phyloP scores from a whole-genome alignment of 2,329 filamentous ascomycete genomes.

The Aspergillus terreus region DNA sequence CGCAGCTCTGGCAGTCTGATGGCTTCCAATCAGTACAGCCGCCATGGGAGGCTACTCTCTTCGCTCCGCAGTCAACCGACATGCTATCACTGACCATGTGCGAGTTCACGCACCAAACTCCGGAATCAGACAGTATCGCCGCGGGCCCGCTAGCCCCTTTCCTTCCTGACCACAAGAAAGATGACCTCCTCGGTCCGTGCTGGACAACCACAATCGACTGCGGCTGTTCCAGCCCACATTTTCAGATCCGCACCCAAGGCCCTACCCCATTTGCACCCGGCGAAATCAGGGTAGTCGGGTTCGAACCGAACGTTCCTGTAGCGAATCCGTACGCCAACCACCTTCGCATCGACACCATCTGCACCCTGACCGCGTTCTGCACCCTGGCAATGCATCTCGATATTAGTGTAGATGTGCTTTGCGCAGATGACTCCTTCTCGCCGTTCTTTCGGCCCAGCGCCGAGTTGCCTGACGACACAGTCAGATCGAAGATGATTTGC shows the following conservation, averaged over 20 bases:
- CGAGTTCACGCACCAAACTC: not conserved
- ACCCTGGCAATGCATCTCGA: constrained; percentile 20
- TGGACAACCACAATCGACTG: constrained; percentile 14
- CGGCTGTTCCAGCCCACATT: constrained; percentile 13
- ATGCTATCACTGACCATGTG: not conserved
- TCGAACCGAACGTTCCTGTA: constrained; percentile 7
- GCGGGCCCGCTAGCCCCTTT: constrained; percentile 5
- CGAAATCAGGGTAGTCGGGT: constrained; percentile 11
- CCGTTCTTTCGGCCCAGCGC: constrained; percentile 21
- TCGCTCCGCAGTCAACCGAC: not conserved
- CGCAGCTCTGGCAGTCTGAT: not conserved
- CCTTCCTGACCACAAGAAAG: constrained; percentile 3
- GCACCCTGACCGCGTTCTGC: constrained; percentile 20
- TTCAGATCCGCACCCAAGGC: constrained; percentile 8
- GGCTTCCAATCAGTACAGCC: not conserved
- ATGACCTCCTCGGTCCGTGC: not conserved
- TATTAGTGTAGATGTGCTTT: constrained; percentile 21
- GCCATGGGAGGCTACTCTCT: constrained; percentile 5
- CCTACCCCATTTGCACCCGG: not conserved
- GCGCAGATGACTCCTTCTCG: constrained; percentile 20
- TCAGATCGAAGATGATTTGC: constrained; percentile 8
- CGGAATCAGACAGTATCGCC: not conserved
- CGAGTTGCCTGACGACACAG: not conserved
- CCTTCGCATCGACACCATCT: constrained; percentile 24
- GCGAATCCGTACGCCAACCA: constrained; percentile 24